These are phyloP conservation scores for Grigorovia transvaalensis DNA, from an alignment of 805 yeast genomes.

Conservation along the genomic window DNA sequence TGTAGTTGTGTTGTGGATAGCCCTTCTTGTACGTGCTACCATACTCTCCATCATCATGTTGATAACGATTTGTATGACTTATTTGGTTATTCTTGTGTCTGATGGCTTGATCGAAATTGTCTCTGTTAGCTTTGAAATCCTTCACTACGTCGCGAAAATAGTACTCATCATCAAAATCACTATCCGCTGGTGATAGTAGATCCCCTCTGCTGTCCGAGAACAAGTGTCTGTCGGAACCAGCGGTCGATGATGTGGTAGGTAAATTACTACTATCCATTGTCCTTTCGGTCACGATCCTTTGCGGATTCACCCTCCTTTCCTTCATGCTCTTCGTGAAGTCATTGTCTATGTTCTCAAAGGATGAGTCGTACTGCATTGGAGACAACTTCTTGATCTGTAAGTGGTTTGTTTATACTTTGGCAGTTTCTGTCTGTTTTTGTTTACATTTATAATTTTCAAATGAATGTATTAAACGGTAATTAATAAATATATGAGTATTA, in stretches of 20 bases:
- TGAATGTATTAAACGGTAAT: background rate
- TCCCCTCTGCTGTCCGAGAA: slow-evolving; percentile 13
- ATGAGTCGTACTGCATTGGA: slow-evolving; percentile 16
- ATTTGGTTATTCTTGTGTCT: slow-evolving; percentile 7
- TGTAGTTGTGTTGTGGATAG: background rate
- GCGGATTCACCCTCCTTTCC: background rate
- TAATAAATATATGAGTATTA: background rate
- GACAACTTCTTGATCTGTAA: slow-evolving; percentile 2
- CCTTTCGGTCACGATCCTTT: background rate
- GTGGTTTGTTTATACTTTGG: background rate
- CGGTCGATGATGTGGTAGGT: slow-evolving; percentile 19
- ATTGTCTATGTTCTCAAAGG: slow-evolving; percentile 26
- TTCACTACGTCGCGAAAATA: slow-evolving; percentile 13
- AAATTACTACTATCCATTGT: background rate
- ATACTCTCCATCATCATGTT: background rate
- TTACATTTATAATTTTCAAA: background rate
- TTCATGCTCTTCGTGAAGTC: slow-evolving; percentile 11
- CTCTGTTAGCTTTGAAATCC: slow-evolving; percentile 21
- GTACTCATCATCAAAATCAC: background rate
- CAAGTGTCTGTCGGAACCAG: slow-evolving; percentile 24
- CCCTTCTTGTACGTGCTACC: background rate
- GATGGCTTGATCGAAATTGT: slow-evolving; percentile 20
- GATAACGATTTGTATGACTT: slow-evolving; percentile 1
- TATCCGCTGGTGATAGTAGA: background rate
- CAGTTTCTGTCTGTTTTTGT: background rate